phyloP scores from a whole-genome alignment of 2,329 filamentous ascomycete species.

The Cercospora nicotianae region DNA sequence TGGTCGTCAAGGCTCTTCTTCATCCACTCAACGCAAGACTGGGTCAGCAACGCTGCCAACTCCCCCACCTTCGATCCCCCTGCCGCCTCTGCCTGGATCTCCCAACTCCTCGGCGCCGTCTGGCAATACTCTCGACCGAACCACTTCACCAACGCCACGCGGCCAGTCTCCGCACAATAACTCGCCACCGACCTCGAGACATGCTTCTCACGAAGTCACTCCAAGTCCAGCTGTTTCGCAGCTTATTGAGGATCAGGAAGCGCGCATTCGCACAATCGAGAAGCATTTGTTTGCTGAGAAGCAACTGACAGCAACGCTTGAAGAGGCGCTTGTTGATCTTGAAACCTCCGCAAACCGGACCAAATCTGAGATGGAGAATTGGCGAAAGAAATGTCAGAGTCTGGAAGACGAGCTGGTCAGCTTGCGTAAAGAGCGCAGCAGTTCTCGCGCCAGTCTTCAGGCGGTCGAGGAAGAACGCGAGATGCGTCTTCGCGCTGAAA shows the following conservation, averaged over 20 bases:
- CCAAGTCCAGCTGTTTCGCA: constrained; percentile 71
- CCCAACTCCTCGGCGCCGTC: constrained; percentile 49
- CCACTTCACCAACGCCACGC: constrained; percentile 52
- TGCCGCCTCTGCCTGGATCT: constrained; percentile 78
- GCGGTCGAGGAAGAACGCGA: constrained; percentile 95
- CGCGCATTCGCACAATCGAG: constrained; percentile 91
- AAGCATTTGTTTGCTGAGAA: constrained; percentile 96
- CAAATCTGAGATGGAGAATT: constrained; percentile 84
- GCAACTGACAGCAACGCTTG: constrained; percentile 89
- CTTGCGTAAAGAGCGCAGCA: constrained; percentile 60
- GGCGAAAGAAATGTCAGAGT: constrained; percentile 79
- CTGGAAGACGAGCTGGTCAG: constrained; percentile 71
- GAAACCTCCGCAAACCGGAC: constrained; percentile 90
- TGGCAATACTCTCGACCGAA: constrained; percentile 39
- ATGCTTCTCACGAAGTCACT: constrained; percentile 58
- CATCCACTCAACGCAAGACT: constrained; percentile 79
- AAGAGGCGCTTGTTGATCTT: constrained; percentile 91
- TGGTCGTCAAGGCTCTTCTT: constrained; percentile 58
- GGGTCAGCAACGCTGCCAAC: constrained; percentile 85
- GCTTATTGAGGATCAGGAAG: constrained; percentile 90
- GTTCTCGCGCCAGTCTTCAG: constrained; percentile 67
- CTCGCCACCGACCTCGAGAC: constrained; percentile 63
- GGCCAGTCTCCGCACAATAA: constrained; percentile 66
- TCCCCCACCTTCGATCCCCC: constrained; percentile 90
- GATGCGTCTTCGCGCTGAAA: constrained; percentile 86